Base-by-base conservation (phyloP, 2,329 filamentous ascomycete genomes). In the Boeremia exigua region DNA sequence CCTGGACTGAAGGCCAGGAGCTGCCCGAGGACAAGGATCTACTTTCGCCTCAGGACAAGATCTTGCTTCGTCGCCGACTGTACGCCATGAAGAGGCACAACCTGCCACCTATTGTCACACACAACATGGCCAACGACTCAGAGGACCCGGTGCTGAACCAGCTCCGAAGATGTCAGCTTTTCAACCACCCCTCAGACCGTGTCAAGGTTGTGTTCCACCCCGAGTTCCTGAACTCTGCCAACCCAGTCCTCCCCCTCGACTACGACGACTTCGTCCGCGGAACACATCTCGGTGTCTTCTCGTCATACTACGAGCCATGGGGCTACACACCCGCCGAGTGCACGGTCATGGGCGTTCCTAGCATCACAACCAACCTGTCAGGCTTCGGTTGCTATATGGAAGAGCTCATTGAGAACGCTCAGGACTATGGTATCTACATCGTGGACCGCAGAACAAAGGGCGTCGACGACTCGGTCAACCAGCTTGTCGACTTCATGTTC, bases 301-400 rank as follows among this genome's bases (percentile, higher is more conserved):
- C 94, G 23, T 98, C 95, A 2, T 98, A 98, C 84, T 99, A 99
- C 76, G 95, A 99, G 80, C 95, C 95, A 8, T 99, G 95, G 95
- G 95, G 95, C 40, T 99, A 99, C 78, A 99, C 95, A 2, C 95
- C 94, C 0, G 94, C 95, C 48, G 95, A 98, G 77, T 99, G 95
- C 78, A 98, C 95, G 0, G 95, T 98, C 60, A 98, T 98, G 95
- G 95, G 95, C 68, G 93, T 99, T 36, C 95, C 95, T 38, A 96
- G 92, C 77, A 97, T 99, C 78, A 98, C 95, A 10, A 98, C 94
- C 27, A 99, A 99, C 77, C 81, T 99, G 39, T 98, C 95, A 6
- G 95, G 95, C 17, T 99, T 99, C 71, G 95, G 95, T 45, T 98
- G 95, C 79, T 98, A 99, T 78, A 99, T 99, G 95, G 95, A 99